phyloP scores from a whole-genome alignment of 164 flowering plant genomes.

The Sedum album region DNA sequence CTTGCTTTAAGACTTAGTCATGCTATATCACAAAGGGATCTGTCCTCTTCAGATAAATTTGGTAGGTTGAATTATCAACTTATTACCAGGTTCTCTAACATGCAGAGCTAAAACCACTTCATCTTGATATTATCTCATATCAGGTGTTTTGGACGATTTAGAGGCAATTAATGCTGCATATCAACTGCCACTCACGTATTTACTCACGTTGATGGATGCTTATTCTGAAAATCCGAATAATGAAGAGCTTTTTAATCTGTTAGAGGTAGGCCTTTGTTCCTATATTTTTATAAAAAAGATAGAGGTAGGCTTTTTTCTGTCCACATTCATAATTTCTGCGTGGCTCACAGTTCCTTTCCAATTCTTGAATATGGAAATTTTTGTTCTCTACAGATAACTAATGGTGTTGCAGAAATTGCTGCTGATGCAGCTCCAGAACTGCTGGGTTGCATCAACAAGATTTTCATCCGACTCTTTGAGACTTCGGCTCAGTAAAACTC shows the following conservation, averaged over 20 bases:
- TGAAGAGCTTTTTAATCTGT: not conserved
- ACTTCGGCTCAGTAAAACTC: not conserved
- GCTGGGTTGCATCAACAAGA: not conserved
- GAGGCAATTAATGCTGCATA: not conserved
- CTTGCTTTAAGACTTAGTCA: constrained; percentile 52
- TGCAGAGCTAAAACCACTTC: not conserved
- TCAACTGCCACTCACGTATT: not conserved
- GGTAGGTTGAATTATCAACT: constrained; percentile 33
- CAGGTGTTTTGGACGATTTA: constrained; percentile 9
- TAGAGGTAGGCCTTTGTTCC: not conserved
- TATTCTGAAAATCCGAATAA: not conserved
- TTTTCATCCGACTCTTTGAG: not conserved
- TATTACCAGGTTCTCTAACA: not conserved
- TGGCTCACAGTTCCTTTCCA: not conserved
- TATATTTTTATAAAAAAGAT: too few species aligned
- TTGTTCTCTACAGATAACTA: constrained; percentile 1
- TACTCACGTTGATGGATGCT: not conserved
- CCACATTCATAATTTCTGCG: not conserved
- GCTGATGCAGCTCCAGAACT: constrained; percentile 5
- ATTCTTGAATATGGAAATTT: not conserved
- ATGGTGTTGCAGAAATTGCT: not conserved
- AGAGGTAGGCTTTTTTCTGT: not conserved
- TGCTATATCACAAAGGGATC: constrained; percentile 52
- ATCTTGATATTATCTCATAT: not conserved
- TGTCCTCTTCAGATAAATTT: constrained; percentile 74